These are phyloP conservation scores for Fraxinus latifolia DNA, from an alignment of 305 asterid species.

Conservation along the genomic window DNA sequence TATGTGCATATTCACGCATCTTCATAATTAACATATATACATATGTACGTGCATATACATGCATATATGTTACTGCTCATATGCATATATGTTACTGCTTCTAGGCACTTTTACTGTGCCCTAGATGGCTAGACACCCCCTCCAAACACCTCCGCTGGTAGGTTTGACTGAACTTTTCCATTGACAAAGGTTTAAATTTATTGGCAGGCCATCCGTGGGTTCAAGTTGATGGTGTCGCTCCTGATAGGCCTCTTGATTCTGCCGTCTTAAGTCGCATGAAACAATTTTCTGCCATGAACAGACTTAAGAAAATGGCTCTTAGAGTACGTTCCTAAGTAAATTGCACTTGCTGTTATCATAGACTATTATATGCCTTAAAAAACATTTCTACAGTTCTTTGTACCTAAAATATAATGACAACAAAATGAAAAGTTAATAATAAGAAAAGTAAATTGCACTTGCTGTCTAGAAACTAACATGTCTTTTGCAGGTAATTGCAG, in stretches of 20 bases:
- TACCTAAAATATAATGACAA: not conserved
- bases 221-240: constrained; percentile 74
- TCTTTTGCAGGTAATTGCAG: constrained; percentile 60
- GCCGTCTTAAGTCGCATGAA: constrained; percentile 73
- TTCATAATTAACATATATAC: not conserved
- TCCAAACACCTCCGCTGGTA: not conserved
- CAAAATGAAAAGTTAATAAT: not conserved
- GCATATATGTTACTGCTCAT: not conserved
- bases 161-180: not conserved
- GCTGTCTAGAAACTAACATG: not conserved
- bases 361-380: not conserved
- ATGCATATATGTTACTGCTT: not conserved
- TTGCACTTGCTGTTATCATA: not conserved
- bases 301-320: constrained; percentile 78
- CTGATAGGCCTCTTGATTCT: constrained; percentile 69
- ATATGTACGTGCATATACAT: not conserved
- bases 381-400: not conserved
- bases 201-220: constrained; percentile 73
- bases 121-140: not conserved
- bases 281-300: constrained; percentile 73
- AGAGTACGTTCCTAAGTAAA: constrained; percentile 40
- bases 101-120: not conserved
- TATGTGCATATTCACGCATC: not conserved
- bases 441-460: not conserved
- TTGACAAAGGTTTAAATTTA: constrained; percentile 22